phyloP scores from a whole-genome alignment of 2,329 filamentous ascomycete species.

The Ceratocystis diversiconidia region DNA sequence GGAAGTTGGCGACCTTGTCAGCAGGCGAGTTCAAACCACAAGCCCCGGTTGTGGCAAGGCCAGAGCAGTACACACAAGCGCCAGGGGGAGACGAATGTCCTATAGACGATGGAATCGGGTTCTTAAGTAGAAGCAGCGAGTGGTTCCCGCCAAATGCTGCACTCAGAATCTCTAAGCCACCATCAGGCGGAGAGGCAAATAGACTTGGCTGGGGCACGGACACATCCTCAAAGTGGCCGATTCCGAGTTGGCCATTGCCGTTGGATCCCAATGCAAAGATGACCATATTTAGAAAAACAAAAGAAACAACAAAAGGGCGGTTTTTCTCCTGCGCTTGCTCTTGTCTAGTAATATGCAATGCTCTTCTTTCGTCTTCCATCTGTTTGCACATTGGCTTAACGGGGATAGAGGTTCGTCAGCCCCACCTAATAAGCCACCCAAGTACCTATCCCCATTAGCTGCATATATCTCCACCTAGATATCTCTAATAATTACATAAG shows the following conservation, averaged over 20 bases:
- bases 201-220: constrained; percentile 48
- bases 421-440: not conserved
- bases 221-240: constrained; percentile 57
- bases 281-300: constrained; percentile 19
- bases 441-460: not conserved
- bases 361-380: not conserved
- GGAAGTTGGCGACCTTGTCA: constrained; percentile 16
- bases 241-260: constrained; percentile 58
- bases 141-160: constrained; percentile 68
- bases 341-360: not conserved
- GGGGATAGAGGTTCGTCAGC: constrained; percentile 3
- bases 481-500: constrained; percentile 1
- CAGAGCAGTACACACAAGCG: constrained; percentile 28
- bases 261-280: constrained; percentile 64
- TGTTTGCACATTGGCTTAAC: constrained; percentile 1
- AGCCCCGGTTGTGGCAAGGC: constrained; percentile 29
- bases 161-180: constrained; percentile 23
- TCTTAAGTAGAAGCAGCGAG: constrained; percentile 56
- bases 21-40: constrained; percentile 31
- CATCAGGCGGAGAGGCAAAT: constrained; percentile 33
- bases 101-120: not conserved
- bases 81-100: constrained; percentile 50
- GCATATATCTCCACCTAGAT: constrained; percentile 1
- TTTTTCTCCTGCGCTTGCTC: not conserved
- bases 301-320: not conserved